These are phyloP conservation scores for Trichoderma gamsii DNA, from an alignment of 495 filamentous ascomycete species.

Conservation along the genomic window DNA sequence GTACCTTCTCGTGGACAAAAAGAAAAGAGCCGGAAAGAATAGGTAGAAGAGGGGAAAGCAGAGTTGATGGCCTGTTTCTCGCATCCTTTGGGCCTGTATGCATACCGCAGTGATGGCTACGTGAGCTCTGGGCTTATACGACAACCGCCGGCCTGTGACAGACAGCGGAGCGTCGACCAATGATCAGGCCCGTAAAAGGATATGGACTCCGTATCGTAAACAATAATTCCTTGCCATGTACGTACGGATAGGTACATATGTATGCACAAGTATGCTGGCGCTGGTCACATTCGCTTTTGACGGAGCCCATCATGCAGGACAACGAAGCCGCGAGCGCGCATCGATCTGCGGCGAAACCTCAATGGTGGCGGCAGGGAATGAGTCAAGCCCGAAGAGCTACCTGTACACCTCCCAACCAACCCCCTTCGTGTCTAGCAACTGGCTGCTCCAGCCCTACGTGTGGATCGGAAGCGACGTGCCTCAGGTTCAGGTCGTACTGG, in stretches of 20 bases:
- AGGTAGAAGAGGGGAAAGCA: not conserved
- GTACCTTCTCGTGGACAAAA: not conserved
- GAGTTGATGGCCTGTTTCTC: not conserved
- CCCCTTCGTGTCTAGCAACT: not conserved
- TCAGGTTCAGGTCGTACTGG: not conserved
- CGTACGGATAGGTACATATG: too few relatives aligned
- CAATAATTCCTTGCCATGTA: too few relatives aligned
- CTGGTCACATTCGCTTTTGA: not conserved
- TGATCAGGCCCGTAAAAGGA: too few relatives aligned
- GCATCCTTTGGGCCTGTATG: slow-evolving; percentile 9
- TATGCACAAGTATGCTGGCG: too few relatives aligned
- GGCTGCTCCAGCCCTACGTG: slow-evolving; percentile 7
- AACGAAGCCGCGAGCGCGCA: not conserved
- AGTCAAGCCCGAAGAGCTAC: not conserved
- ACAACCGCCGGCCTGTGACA: not conserved
- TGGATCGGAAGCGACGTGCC: not conserved
- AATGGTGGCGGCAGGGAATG: slow-evolving; percentile 2
- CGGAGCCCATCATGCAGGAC: not conserved
- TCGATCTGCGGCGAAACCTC: not conserved
- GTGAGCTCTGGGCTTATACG: not conserved
- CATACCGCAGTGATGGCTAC: not conserved
- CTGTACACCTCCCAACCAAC: not conserved
- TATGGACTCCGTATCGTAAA: too few relatives aligned
- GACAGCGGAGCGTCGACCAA: not conserved
- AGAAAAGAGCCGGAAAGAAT: not conserved